Base-by-base conservation (phyloP, 179 eudicot genomes). In the Carnegiea gigantea region DNA sequence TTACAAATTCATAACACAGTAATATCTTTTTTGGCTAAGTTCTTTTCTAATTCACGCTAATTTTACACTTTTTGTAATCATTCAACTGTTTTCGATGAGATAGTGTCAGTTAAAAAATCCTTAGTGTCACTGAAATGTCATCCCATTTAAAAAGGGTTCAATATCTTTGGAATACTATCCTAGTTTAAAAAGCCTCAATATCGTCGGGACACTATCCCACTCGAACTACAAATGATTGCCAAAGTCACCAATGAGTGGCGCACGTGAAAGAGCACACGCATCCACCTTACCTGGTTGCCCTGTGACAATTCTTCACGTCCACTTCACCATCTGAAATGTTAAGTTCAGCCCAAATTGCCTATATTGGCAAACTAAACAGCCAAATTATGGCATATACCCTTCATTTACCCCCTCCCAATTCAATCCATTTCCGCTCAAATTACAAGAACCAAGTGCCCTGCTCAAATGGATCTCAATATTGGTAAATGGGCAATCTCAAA, bases 291-390 rank as follows among this genome's bases (percentile, higher is more conserved):
- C 71, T 24, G 7, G 6, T 2, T 4, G 7, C 33, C 33, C 33
- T 4, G 0, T 24, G 33, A 24, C 71, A 28, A 33, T 30, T 17
- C 20, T 33, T 33, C 20, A 33, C 20, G 33, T 70, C n/a, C 9
- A 17, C 73, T 15, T 24, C 68, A 38, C 36, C 0, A 30, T 15
- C 40, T 17, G 4, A 33, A 6, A 20, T 2, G n/a, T 20, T 57
- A 6, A 17, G 21, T 70, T 70, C 2, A 26, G 15, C 9, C 44
- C 53, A 77, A 26, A 68, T 33, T 68, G 64, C 28, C 77, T 46
- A 80, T 77, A 78, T 62, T 80, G 73, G 59, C 77, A 23, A 33
- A 70, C 12, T 43, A 73, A 57, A 13, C 38, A 13, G 23, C 54
- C 80, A 70, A 70, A 23, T 70, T 46, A 70, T 84, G 80, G 36